Conservation (phyloP, 2,329 filamentous ascomycete species). For the Penicillium nordicum region DNA sequence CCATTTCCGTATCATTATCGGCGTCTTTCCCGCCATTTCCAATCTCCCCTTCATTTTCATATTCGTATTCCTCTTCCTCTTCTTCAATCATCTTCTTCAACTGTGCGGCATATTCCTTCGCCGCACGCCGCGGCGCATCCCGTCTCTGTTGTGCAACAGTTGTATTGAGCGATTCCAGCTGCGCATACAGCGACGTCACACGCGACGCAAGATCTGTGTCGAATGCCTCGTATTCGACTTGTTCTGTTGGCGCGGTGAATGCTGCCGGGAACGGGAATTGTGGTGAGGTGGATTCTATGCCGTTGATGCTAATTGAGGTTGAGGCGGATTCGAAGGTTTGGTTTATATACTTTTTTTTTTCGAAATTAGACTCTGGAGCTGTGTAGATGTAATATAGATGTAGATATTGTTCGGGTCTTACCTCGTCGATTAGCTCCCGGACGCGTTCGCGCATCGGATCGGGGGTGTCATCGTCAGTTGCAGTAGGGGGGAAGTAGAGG, state of each 20-base stretch:
- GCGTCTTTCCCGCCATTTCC: constrained; percentile 37
- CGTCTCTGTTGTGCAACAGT: constrained; percentile 46
- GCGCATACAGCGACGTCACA: constrained; percentile 46
- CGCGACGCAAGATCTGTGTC: constrained; percentile 43
- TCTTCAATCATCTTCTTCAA: constrained; percentile 35
- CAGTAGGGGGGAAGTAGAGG: constrained; percentile 47
- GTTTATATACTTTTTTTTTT: constrained; percentile 43
- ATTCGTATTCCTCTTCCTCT: constrained; percentile 52
- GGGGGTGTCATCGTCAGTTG: constrained; percentile 36
- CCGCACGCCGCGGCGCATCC: constrained; percentile 43
- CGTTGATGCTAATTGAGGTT: constrained; percentile 48
- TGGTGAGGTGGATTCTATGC: constrained; percentile 39
- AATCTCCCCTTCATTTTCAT: constrained; percentile 60
- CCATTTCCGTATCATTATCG: constrained; percentile 31
- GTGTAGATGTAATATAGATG: too few species aligned
- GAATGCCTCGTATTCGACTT: constrained; percentile 48
- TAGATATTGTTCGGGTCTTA: constrained; percentile 11
- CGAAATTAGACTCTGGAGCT: background rate
- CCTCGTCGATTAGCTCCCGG: constrained; percentile 41
- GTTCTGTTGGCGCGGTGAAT: constrained; percentile 38
- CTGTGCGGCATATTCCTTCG: constrained; percentile 37
- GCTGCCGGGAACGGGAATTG: constrained; percentile 32
- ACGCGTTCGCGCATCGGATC: constrained; percentile 46
- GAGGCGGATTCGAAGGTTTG: constrained; percentile 45
- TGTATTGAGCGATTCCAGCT: constrained; percentile 47